Conservation (phyloP, 208 protist genomes). For the Wallacemonas sp. region DNA sequence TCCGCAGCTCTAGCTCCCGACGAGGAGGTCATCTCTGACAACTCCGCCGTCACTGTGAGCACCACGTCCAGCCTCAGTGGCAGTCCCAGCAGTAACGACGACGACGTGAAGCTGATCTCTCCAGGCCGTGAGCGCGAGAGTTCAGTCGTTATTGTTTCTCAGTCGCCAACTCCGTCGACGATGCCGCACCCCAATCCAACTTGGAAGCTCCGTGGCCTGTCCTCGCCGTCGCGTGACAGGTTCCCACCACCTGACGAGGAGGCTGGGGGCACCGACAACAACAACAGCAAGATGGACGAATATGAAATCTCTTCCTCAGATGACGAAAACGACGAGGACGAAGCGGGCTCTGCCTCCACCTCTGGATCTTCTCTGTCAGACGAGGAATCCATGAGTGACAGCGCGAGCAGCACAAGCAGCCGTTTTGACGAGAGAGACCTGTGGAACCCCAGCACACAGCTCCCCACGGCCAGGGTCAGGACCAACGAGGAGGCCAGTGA, state of each 20-base stretch:
- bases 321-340: slow-evolving; percentile 20
- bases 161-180: background rate
- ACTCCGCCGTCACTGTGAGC: background rate
- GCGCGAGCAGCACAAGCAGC: background rate
- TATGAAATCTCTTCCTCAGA: no score
- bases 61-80: no score
- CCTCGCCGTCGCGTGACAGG: background rate
- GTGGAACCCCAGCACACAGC: slow-evolving; percentile 47
- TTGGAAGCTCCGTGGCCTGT: background rate
- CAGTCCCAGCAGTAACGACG: background rate
- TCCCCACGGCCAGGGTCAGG: background rate
- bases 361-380: no score
- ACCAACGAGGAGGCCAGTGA: background rate
- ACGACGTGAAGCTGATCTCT: background rate
- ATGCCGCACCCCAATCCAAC: background rate
- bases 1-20: no score
- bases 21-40: no score
- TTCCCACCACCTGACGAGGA: no score
- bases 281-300: no score
- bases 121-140: background rate
- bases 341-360: slow-evolving; percentile 5
- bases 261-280: background rate
- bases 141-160: slow-evolving; percentile 3
- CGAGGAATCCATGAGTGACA: background rate
- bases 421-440: slow-evolving; percentile 20